phyloP scores from a whole-genome alignment of 306 rosid genomes.

The Cucurbita moschata region DNA sequence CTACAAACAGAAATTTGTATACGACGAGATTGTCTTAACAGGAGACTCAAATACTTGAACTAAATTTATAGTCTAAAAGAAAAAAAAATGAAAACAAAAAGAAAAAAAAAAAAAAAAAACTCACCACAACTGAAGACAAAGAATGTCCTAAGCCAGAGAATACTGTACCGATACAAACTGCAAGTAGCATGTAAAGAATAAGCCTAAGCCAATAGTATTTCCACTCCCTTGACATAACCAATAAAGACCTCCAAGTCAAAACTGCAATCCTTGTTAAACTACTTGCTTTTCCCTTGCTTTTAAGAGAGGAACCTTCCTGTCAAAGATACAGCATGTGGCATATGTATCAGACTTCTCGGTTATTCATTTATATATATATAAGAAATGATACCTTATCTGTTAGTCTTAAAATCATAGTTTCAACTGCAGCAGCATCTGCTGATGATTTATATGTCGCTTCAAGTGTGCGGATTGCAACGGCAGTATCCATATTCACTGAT shows the following conservation, averaged over 20 bases:
- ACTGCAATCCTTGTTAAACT: constrained; percentile 68
- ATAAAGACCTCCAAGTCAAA: constrained; percentile 87
- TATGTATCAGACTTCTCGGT: neutral
- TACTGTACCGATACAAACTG: constrained; percentile 71
- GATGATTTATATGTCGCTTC: constrained; percentile 96
- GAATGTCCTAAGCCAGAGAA: constrained; percentile 97
- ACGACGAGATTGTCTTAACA: neutral
- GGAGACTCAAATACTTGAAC: neutral
- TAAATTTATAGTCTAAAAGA: neutral
- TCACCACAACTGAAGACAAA: constrained; percentile 83
- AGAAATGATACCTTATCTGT: constrained; percentile 52
- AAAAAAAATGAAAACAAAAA: neutral
- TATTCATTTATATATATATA: neutral
- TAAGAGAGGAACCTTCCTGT: constrained; percentile 90
- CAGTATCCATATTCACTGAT: constrained; percentile 96
- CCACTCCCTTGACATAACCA: constrained; percentile 98
- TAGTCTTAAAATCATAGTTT: constrained; percentile 75
- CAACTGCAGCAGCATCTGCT: constrained; percentile 85
- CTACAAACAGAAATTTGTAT: neutral
- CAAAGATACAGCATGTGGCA: constrained; percentile 16
- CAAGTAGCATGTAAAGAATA: constrained; percentile 72
- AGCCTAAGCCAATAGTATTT: constrained; percentile 97
- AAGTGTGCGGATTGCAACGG: constrained; percentile 96
- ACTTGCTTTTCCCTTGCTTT: constrained; percentile 85
- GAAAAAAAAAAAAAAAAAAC: constrained; percentile 14